These are phyloP conservation scores for Chaetomium strumarium DNA, from an alignment of 2,329 filamentous ascomycete genomes.

Conservation along the genomic window DNA sequence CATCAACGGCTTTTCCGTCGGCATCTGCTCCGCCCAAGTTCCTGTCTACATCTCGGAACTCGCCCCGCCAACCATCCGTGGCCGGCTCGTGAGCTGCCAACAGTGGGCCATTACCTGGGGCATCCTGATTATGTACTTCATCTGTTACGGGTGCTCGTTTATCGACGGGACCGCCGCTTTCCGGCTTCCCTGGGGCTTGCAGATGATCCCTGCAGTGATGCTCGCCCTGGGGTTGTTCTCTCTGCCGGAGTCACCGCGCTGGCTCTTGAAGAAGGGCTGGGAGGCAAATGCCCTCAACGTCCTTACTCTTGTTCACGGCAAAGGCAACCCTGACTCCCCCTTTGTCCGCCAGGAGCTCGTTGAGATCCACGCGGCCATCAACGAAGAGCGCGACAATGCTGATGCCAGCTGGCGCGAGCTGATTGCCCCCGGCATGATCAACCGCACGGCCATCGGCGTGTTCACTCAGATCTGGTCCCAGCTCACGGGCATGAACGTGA, in stretches of 20 bases:
- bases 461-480: constrained; percentile 74
- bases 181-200: constrained; percentile 44
- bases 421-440: constrained; percentile 66
- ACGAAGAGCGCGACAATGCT: constrained; percentile 64
- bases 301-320: constrained; percentile 53
- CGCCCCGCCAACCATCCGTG: constrained; percentile 42
- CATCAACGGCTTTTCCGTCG: constrained; percentile 66
- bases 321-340: constrained; percentile 57
- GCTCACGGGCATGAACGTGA: constrained; percentile 70
- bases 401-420: constrained; percentile 68
- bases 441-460: constrained; percentile 64
- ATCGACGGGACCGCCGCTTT: constrained; percentile 42
- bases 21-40: constrained; percentile 67
- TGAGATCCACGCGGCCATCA: constrained; percentile 67
- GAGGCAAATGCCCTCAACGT: constrained; percentile 42
- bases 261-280: constrained; percentile 44
- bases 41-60: constrained; percentile 66
- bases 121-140: constrained; percentile 44
- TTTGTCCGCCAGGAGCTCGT: constrained; percentile 63
- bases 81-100: constrained; percentile 39
- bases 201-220: constrained; percentile 40
- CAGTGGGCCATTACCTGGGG: constrained; percentile 44
- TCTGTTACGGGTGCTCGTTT: constrained; percentile 42
- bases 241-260: constrained; percentile 45
- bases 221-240: constrained; percentile 38